These are phyloP conservation scores for Neurospora sublineolata DNA, from an alignment of 495 filamentous ascomycete species.

Conservation along the genomic window DNA sequence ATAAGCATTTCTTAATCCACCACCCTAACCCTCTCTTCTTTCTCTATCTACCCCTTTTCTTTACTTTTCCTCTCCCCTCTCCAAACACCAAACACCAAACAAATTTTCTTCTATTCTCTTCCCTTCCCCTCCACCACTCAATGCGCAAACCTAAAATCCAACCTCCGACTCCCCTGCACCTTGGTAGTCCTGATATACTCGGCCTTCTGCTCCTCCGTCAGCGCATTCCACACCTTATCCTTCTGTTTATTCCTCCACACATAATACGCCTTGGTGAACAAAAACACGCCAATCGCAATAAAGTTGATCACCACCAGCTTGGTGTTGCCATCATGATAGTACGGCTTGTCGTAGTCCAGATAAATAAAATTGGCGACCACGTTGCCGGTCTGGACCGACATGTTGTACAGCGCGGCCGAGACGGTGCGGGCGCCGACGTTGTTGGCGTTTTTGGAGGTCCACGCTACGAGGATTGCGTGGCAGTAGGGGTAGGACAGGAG, in stretches of 20 bases:
- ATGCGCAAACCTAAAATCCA: constrained; percentile 36
- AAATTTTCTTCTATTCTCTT: neutral
- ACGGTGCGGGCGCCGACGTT: constrained; percentile 58
- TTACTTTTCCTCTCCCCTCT: neutral
- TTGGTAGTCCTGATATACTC: constrained; percentile 28
- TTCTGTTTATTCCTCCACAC: constrained; percentile 30
- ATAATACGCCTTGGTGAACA: constrained; percentile 35
- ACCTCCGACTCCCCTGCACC: constrained; percentile 27
- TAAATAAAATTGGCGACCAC: constrained; percentile 15
- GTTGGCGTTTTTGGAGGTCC: constrained; percentile 54
- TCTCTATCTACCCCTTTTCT: neutral
- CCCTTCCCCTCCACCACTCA: neutral
- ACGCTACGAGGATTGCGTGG: constrained; percentile 52
- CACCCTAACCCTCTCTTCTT: neutral
- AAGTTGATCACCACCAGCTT: constrained; percentile 45
- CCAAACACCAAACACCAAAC: neutral
- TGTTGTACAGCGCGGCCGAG: constrained; percentile 45
- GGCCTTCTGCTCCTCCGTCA: constrained; percentile 27
- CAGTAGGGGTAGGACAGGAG: constrained; percentile 33
- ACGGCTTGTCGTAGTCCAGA: constrained; percentile 50
- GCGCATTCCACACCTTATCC: constrained; percentile 26
- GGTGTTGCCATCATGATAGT: constrained; percentile 55
- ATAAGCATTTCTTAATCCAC: neutral
- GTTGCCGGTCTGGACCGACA: constrained; percentile 18
- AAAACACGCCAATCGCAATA: constrained; percentile 20